Percentiles rank a stretch among this genome's conserved stretches.
Conservation (phyloP, 2,329 filamentous ascomycete genomes). For the Amauroascus verrucosus region DNA sequence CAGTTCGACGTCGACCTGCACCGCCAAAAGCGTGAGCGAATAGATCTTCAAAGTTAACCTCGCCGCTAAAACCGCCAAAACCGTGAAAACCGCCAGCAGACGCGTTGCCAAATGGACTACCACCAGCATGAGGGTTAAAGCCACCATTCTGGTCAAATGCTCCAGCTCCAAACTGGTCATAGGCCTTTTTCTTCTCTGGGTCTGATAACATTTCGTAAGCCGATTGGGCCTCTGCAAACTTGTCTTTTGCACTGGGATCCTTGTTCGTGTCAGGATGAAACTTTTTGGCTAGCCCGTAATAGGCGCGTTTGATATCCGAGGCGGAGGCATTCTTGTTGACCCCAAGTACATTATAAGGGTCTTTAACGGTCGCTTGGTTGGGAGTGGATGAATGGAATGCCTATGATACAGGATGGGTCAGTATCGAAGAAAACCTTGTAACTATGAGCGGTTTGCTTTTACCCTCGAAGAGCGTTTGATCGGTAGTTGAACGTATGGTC, state of each 20-base stretch:
- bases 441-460: slow-evolving; percentile 13
- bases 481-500: slow-evolving; percentile 21
- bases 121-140: slow-evolving; percentile 63
- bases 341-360: slow-evolving; percentile 81
- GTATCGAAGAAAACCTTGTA: background rate
- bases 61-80: slow-evolving; percentile 59
- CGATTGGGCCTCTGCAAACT: slow-evolving; percentile 82
- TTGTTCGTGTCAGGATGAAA: slow-evolving; percentile 98
- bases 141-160: slow-evolving; percentile 56
- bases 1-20: slow-evolving; percentile 47
- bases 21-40: slow-evolving; percentile 71
- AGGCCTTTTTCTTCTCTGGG: slow-evolving; percentile 83
- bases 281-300: slow-evolving; percentile 95
- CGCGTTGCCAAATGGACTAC: slow-evolving; percentile 44
- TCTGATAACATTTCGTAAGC: slow-evolving; percentile 93
- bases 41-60: slow-evolving; percentile 93
- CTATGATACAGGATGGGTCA: slow-evolving; percentile 19
- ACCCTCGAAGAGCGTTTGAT: slow-evolving; percentile 27
- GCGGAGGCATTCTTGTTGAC: slow-evolving; percentile 71
- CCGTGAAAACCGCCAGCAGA: slow-evolving; percentile 50
- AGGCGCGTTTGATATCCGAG: slow-evolving; percentile 92
- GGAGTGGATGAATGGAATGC: slow-evolving; percentile 38
- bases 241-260: slow-evolving; percentile 83
- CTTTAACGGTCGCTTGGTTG: slow-evolving; percentile 65
- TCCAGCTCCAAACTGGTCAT: slow-evolving; percentile 81